These are phyloP conservation scores for Fibroporia radiculosa DNA, from an alignment of 768 basidiomycete species.

Conservation along the genomic window DNA sequence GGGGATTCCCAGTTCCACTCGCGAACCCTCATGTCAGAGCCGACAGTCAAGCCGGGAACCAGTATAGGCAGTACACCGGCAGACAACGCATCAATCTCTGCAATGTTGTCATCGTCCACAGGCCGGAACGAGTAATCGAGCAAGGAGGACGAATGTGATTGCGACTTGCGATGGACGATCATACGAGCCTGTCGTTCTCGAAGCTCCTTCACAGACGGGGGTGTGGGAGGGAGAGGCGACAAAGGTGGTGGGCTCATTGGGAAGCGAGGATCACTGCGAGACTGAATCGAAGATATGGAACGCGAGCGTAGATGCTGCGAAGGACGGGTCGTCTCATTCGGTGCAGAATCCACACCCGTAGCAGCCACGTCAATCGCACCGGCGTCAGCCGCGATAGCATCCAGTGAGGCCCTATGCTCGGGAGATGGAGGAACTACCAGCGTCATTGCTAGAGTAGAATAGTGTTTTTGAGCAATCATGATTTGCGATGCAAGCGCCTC, in stretches of 20 bases:
- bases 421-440: conserved; percentile 46
- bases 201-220: conserved; percentile 51
- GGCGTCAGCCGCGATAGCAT: conserved; percentile 28
- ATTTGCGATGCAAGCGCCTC: conserved; percentile 46
- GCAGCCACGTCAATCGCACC: conserved; percentile 18
- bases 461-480: conserved; percentile 69
- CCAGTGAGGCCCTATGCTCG: conserved; percentile 24
- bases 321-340: conserved; percentile 7
- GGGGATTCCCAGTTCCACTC: conserved; percentile 17
- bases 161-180: conserved; percentile 49
- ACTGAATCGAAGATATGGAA: conserved; percentile 44
- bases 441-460: conserved; percentile 62
- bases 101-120: conserved; percentile 41
- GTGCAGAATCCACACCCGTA: conserved; percentile 12
- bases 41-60: conserved; percentile 56
- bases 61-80: conserved; percentile 62
- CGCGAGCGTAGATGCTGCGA: conserved; percentile 50
- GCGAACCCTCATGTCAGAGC: conserved; percentile 47
- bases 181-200: conserved; percentile 45
- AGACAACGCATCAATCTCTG: conserved; percentile 65
- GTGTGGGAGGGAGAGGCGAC: conserved; percentile 69
- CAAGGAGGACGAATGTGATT: conserved; percentile 43
- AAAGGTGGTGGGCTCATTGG: conserved; percentile 50
- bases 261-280: conserved; percentile 17
- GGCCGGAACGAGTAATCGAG: conserved; percentile 57